A percentile compares a stretch with the other conserved stretches of the same genome.
Evolutionary conservation across 805 yeast genomes (phyloP).

Genomic region (Pichia deserticola): DNA sequence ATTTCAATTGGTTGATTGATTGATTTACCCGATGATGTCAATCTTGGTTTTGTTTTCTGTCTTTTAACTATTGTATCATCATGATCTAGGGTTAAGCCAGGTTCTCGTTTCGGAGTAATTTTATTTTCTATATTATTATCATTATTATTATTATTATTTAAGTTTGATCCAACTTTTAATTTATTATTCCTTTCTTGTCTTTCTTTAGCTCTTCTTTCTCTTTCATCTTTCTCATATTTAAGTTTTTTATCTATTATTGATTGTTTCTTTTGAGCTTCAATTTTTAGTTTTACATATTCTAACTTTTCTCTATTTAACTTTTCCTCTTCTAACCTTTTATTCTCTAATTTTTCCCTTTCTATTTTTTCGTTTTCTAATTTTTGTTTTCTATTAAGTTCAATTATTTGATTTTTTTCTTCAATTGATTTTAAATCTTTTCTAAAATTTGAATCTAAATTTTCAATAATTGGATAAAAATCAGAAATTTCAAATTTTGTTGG

Average conservation of each 20-base stretch:
- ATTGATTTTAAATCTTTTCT: slow-evolving; percentile 3
- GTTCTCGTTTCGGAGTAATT: too few species aligned
- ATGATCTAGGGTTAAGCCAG: background rate
- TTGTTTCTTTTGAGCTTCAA: background rate
- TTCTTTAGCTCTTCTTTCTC: background rate
- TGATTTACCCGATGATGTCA: background rate
- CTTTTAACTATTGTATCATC: background rate
- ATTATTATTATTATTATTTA: too few species aligned
- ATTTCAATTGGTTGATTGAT: slow-evolving; percentile 8
- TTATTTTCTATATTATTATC: too few species aligned
- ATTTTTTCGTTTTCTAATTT: background rate
- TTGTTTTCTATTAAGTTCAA: background rate
- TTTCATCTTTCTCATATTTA: background rate
- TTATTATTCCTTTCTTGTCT: background rate
- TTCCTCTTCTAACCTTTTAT: background rate
- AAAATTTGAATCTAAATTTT: slow-evolving; percentile 15
- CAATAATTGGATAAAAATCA: slow-evolving; percentile 22
- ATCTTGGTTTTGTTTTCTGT: background rate
- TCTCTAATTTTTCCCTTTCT: background rate
- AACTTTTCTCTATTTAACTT: background rate
- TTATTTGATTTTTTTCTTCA: too few species aligned
- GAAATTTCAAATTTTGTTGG: slow-evolving; percentile 23
- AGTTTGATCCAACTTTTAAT: too few species aligned
- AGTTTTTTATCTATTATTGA: background rate
- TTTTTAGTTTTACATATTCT: background rate